Conservation (phyloP, 306 rosid species). For the Lathyrus oleraceus region DNA sequence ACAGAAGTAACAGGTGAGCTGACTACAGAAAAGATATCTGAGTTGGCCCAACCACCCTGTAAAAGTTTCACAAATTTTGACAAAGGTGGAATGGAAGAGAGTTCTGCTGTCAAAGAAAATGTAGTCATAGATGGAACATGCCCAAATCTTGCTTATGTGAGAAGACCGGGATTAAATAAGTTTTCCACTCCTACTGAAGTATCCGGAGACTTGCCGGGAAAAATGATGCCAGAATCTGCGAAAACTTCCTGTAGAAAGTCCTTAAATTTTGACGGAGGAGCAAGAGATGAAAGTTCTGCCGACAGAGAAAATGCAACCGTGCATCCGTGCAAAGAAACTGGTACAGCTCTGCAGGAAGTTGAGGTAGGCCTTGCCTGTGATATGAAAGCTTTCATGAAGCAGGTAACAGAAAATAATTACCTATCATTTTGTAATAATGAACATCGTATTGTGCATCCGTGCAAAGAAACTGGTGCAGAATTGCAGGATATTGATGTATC, state of each 20-base stretch:
- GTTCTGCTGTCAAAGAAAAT: constrained; percentile 33
- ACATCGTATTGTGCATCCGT: constrained; percentile 24
- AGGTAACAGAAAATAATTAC: constrained; percentile 22
- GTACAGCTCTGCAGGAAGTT: constrained; percentile 25
- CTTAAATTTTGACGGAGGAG: constrained; percentile 25
- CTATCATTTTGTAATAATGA: constrained; percentile 28
- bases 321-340: too few species aligned
- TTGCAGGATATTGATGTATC: constrained; percentile 33
- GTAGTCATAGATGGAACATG: constrained; percentile 17
- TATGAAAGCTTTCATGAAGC: neutral
- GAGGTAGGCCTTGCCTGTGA: constrained; percentile 32
- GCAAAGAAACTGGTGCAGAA: constrained; percentile 29
- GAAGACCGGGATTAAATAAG: constrained; percentile 15
- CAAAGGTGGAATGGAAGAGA: constrained; percentile 24
- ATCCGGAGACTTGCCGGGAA: constrained; percentile 23
- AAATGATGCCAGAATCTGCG: constrained; percentile 30
- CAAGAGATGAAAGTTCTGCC: too few species aligned
- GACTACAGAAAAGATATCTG: constrained; percentile 24
- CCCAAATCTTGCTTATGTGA: constrained; percentile 29
- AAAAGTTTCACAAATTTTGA: constrained; percentile 31
- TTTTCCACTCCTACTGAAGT: constrained; percentile 39
- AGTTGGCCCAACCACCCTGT: constrained; percentile 46
- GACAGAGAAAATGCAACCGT: too few species aligned
- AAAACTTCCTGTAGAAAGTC: constrained; percentile 49
- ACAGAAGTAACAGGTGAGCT: constrained; percentile 35